These are phyloP conservation scores for Boletus rex-veris DNA, from an alignment of 768 basidiomycete species.

Conservation along the genomic window DNA sequence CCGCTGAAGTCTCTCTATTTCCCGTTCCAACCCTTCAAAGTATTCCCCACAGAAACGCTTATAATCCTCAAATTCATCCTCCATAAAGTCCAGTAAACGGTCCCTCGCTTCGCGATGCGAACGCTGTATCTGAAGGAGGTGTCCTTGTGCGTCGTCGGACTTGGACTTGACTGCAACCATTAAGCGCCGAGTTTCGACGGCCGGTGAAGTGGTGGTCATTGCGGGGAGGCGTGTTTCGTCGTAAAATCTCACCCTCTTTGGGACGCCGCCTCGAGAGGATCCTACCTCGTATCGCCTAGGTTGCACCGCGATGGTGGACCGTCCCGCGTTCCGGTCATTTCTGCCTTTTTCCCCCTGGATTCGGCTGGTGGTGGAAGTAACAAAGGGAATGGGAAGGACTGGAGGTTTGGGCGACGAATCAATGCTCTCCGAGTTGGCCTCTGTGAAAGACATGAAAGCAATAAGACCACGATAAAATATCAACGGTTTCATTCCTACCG, in stretches of 20 bases:
- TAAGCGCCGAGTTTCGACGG: not conserved
- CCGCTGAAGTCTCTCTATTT: too few relatives aligned
- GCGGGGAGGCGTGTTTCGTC: not conserved
- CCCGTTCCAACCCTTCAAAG: too few relatives aligned
- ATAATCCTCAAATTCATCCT: too few relatives aligned
- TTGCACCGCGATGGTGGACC: not conserved
- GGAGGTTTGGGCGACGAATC: not conserved
- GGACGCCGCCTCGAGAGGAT: not conserved
- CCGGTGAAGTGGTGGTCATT: not conserved
- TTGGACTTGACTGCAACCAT: too few relatives aligned
- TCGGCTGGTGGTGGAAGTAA: not conserved
- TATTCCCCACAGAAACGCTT: too few relatives aligned
- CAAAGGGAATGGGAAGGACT: too few relatives aligned
- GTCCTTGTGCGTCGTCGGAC: too few relatives aligned
- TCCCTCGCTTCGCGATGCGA: too few relatives aligned
- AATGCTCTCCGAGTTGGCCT: not conserved
- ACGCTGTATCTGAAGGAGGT: too few relatives aligned
- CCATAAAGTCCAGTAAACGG: too few relatives aligned
- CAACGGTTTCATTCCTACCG: not conserved
- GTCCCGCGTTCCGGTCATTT: not conserved
- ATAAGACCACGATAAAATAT: not conserved
- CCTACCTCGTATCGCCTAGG: too few relatives aligned
- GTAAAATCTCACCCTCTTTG: too few relatives aligned
- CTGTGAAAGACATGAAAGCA: not conserved
- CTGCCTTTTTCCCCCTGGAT: not conserved